Percentiles rank a stretch among this genome's conserved stretches.
phyloP scores from a whole-genome alignment of 257 asterid genomes.

The Gardenia jasminoides region DNA sequence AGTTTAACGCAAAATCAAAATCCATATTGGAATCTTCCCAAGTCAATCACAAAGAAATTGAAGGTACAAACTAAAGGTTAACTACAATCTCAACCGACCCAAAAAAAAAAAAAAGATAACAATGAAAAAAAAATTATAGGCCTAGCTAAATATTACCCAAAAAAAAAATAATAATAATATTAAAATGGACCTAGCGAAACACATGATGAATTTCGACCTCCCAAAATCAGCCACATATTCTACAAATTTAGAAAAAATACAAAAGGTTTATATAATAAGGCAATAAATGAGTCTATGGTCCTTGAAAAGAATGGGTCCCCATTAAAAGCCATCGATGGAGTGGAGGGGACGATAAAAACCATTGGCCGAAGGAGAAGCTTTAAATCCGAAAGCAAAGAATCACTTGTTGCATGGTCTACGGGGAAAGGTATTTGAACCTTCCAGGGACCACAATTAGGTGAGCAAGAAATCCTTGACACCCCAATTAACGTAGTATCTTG shows the following conservation, averaged over 20 bases:
- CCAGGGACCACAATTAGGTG: background rate
- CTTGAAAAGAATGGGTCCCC: background rate
- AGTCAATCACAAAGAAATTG: no score
- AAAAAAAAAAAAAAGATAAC: no score
- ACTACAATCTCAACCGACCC: no score
- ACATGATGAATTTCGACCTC: constrained; percentile 6
- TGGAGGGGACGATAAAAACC: background rate
- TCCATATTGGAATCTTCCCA: no score
- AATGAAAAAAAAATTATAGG: no score
- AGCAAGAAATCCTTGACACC: background rate
- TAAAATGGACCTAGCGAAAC: background rate
- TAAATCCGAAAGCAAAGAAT: background rate
- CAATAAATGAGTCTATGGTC: background rate
- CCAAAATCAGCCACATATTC: background rate
- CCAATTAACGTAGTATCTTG: no score
- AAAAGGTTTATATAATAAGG: no score
- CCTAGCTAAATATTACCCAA: no score
- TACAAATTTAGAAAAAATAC: background rate
- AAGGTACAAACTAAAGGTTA: no score
- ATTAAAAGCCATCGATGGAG: background rate
- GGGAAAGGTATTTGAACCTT: background rate
- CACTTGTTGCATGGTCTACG: background rate
- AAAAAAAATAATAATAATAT: no score
- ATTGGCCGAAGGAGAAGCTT: background rate
- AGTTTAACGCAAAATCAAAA: no score